Conservation (phyloP, 2,329 filamentous ascomycete species). For the Exophiala sp. region DNA sequence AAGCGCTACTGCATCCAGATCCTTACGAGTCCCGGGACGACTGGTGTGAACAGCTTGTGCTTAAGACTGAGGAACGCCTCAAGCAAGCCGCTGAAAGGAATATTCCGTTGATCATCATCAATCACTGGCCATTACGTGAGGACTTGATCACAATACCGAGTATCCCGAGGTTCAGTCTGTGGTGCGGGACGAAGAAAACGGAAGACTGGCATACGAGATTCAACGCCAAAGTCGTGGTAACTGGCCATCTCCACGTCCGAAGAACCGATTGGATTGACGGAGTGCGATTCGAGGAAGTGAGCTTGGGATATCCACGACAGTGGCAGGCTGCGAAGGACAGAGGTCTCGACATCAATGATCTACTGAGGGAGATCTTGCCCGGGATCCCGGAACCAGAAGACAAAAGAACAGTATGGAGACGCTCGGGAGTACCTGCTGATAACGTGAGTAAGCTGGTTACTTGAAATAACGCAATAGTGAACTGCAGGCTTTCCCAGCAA, state of each 20-base stretch:
- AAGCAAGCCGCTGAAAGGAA: slow-evolving; percentile 15
- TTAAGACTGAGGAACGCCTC: slow-evolving; percentile 21
- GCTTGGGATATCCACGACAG: slow-evolving; percentile 27
- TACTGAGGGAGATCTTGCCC: slow-evolving; percentile 26
- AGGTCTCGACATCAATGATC: slow-evolving; percentile 24
- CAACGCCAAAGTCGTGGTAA: slow-evolving; percentile 28
- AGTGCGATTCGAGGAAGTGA: slow-evolving; percentile 29
- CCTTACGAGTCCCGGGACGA: slow-evolving; percentile 24
- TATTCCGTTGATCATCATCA: slow-evolving; percentile 26
- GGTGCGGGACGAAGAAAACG: slow-evolving; percentile 28
- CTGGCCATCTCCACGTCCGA: slow-evolving; percentile 28
- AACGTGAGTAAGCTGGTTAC: neutral
- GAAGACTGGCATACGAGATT: slow-evolving; percentile 27
- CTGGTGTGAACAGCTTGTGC: slow-evolving; percentile 24
- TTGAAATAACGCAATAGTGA: too few relatives aligned
- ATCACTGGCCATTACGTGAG: slow-evolving; percentile 29
- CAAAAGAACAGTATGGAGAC: slow-evolving; percentile 19
- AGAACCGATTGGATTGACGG: slow-evolving; percentile 28
- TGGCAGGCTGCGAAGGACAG: slow-evolving; percentile 26
- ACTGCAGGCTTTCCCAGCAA: neutral
- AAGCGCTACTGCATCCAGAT: slow-evolving; percentile 27
- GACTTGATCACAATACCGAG: slow-evolving; percentile 25
- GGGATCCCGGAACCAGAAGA: slow-evolving; percentile 21
- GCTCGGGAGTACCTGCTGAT: slow-evolving; percentile 8
- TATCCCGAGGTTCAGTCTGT: slow-evolving; percentile 28